phyloP scores from a whole-genome alignment of 495 filamentous ascomycete species.

The Talaromyces trachyspermus region DNA sequence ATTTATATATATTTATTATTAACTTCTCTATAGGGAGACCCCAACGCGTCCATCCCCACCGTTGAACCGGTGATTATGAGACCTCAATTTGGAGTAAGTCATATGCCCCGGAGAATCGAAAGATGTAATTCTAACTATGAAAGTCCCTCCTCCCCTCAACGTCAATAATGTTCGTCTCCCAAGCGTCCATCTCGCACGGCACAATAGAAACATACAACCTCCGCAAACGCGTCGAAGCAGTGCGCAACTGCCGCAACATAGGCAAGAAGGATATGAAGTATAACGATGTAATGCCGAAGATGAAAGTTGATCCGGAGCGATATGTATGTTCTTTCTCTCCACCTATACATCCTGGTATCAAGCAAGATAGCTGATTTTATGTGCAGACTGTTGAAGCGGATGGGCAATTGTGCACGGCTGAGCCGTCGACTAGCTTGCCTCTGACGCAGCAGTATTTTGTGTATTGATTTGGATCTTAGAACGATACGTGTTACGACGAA shows the following conservation, averaged over 20 bases:
- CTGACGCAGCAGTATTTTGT: conserved; percentile 77
- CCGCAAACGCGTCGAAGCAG: conserved; percentile 72
- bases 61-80: conserved; percentile 82
- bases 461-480: conserved; percentile 60
- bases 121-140: too few relatives aligned
- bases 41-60: conserved; percentile 87
- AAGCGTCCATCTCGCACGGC: conserved; percentile 58
- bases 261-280: conserved; percentile 91
- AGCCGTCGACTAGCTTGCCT: conserved; percentile 65
- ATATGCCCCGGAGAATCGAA: too few relatives aligned
- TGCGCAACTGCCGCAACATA: conserved; percentile 71
- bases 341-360: too few relatives aligned
- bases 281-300: conserved; percentile 81
- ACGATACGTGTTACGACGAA: too few relatives aligned
- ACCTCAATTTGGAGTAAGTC: conserved; percentile 74
- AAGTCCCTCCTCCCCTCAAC: conserved; percentile 57
- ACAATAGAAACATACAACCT: conserved; percentile 64
- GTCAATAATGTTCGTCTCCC: conserved; percentile 78
- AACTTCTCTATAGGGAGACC: conserved; percentile 63
- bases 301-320: conserved; percentile 89
- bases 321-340: conserved; percentile 46
- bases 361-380: conserved; percentile 1
- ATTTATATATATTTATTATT: background rate
- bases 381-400: conserved; percentile 73
- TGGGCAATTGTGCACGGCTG: conserved; percentile 65